These are phyloP conservation scores for Fraxinus baroniana DNA, from an alignment of 305 asterid species.

Conservation along the genomic window DNA sequence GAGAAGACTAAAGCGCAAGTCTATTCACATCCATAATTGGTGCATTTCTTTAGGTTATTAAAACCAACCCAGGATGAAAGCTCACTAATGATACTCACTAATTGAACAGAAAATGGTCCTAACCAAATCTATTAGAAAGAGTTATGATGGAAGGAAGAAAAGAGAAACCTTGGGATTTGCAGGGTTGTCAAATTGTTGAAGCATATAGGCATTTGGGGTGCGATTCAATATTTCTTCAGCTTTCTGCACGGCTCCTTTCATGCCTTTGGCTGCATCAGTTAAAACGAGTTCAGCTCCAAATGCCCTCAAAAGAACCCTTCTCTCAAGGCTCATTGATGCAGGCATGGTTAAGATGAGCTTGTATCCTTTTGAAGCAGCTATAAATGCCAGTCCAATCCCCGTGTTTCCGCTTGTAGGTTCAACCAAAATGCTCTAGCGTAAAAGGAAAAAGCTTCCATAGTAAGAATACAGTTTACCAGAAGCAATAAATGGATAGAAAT, in stretches of 20 bases:
- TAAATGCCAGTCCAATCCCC: conserved; percentile 95
- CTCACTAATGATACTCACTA: background rate
- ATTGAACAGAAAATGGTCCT: background rate
- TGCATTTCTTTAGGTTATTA: background rate
- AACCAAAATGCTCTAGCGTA: conserved; percentile 75
- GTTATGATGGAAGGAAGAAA: conserved; percentile 5
- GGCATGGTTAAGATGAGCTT: conserved; percentile 98
- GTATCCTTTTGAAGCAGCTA: conserved; percentile 97
- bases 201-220: conserved; percentile 83
- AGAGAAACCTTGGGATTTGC: conserved; percentile 88
- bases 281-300: conserved; percentile 94
- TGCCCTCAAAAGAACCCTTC: conserved; percentile 93
- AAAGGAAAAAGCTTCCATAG: background rate
- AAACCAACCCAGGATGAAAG: background rate
- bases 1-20: background rate
- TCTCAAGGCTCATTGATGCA: conserved; percentile 96
- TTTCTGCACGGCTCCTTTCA: conserved; percentile 92
- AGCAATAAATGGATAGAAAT: background rate
- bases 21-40: background rate
- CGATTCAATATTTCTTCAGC: conserved; percentile 77
- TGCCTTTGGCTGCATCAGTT: conserved; percentile 90
- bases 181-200: conserved; percentile 94
- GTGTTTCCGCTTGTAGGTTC: conserved; percentile 99
- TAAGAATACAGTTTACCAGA: background rate
- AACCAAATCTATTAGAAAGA: conserved; percentile 6